These are phyloP conservation scores for Colletotrichum sublineola DNA, from an alignment of 2,329 filamentous ascomycete genomes.

Conservation along the genomic window DNA sequence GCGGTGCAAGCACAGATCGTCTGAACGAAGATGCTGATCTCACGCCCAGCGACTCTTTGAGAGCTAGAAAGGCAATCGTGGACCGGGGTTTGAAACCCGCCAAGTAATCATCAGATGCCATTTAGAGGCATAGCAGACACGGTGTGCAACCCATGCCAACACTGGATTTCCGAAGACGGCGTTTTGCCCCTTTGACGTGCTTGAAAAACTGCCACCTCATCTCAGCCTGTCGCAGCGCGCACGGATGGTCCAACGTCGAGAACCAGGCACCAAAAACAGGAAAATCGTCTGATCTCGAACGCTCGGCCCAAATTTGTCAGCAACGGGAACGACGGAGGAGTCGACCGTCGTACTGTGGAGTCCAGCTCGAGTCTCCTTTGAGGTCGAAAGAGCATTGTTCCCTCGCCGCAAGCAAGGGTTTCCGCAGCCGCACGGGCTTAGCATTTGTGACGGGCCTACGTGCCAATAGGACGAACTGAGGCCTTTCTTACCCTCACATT, in stretches of 20 bases:
- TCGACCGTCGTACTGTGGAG: not conserved
- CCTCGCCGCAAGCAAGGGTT: slow-evolving; percentile 16
- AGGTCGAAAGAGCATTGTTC: not conserved
- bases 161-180: not conserved
- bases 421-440: slow-evolving; percentile 22
- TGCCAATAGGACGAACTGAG: slow-evolving; percentile 14
- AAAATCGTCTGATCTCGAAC: not conserved
- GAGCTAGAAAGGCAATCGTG: not conserved
- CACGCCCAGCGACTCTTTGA: not conserved
- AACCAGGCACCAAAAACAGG: not conserved
- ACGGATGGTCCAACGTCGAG: slow-evolving; percentile 21
- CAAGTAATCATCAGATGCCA: slow-evolving; percentile 17
- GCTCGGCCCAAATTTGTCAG: not conserved
- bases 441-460: slow-evolving; percentile 4
- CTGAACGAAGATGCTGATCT: not conserved
- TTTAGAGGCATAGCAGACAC: not conserved
- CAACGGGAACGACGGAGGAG: not conserved
- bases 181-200: slow-evolving; percentile 27
- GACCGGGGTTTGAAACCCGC: slow-evolving; percentile 6
- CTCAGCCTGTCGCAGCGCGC: slow-evolving; percentile 10
- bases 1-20: not conserved
- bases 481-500: not conserved
- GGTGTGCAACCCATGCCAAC: not conserved
- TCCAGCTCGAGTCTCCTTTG: not conserved
- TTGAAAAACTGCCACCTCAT: slow-evolving; percentile 1